Base-by-base conservation (phyloP, 352 stramenopile species). In the Globisporangium lucens region DNA sequence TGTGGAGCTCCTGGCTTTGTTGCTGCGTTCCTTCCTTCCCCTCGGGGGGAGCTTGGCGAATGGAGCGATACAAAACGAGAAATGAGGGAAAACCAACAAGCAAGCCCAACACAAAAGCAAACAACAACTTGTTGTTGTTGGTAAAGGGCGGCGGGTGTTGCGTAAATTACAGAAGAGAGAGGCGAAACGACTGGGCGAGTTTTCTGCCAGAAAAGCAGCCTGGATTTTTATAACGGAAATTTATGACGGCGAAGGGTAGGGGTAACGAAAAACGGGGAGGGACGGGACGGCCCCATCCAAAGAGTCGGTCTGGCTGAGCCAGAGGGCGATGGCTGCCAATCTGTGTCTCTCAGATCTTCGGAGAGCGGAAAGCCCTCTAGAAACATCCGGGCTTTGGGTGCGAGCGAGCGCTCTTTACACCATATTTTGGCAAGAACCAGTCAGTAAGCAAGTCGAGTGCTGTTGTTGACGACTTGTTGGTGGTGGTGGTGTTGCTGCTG, bases 51-150 rank as follows among this genome's bases (percentile, higher is more conserved):
- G 56, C 56, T 61, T 61, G 56, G 30, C 56, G 56, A 61, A 61
- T 61, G 56, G 41, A 47, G 30, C 69, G 79, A 74, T 73, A 82
- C 71, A 83, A 85, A 83, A 85, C 74, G 71, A 85, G 75, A 83
- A 86, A 79, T 82, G 78, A 83, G 70, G n/a, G 22, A 35, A 59
- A 60, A 60, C 53, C 53, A 60, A 60, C 53, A 43, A 60, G 27
- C 41, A 8, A 24, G 24, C 24, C 24, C 24, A 24, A 24, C 24
- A 24, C 24, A 24, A 24, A 15, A 24, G 15, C 53, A 56, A 56
- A 12, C 27, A 36, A 24, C 24, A 24, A 24, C 24, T 24, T 24
- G 24, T 24, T 24, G 4, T 33, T 3, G 1, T 33, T 33, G 30
- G 30, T 43, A 43, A 43, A 43, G 36, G 36, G 36, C 36, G 36